Percentiles rank a stretch among this genome's conserved stretches.
Evolutionary conservation across 495 filamentous ascomycete genomes (phyloP).

Genomic region (Neurospora cerealis): DNA sequence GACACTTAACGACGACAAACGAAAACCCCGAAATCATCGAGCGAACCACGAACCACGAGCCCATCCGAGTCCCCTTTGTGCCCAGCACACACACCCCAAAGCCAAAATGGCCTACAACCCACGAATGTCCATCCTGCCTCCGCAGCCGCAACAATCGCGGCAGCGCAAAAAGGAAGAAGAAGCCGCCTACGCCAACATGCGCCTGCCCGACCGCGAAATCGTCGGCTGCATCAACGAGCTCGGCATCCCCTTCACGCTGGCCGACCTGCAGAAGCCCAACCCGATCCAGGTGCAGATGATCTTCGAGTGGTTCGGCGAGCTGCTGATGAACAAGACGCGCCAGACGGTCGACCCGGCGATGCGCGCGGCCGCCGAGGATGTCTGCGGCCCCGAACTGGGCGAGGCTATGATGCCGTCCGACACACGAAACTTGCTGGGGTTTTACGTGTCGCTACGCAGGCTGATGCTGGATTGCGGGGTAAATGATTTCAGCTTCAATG

Average conservation of each 20-base stretch:
- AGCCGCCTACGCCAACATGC: slow-evolving; percentile 74
- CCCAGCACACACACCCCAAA: not conserved
- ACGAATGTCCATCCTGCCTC: slow-evolving; percentile 63
- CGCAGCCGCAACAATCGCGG: slow-evolving; percentile 48
- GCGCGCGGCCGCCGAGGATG: slow-evolving; percentile 76
- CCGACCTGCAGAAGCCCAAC: slow-evolving; percentile 88
- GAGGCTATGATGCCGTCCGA: slow-evolving; percentile 76
- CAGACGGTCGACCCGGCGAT: slow-evolving; percentile 91
- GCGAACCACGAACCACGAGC: not conserved
- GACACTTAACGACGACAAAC: not conserved
- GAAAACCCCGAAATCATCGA: not conserved
- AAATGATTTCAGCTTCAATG: slow-evolving; percentile 83
- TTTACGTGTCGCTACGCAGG: slow-evolving; percentile 68
- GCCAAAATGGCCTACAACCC: slow-evolving; percentile 57
- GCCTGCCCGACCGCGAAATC: slow-evolving; percentile 77
- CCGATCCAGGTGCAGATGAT: slow-evolving; percentile 90
- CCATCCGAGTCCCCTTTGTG: not conserved
- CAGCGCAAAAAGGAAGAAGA: slow-evolving; percentile 67
- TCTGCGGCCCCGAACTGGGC: slow-evolving; percentile 61
- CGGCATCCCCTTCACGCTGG: slow-evolving; percentile 75
- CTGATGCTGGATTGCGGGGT: slow-evolving; percentile 83
- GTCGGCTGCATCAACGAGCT: slow-evolving; percentile 95
- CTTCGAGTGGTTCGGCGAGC: slow-evolving; percentile 92
- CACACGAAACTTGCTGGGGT: slow-evolving; percentile 85
- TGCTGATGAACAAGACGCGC: slow-evolving; percentile 82